Evolutionary conservation across 768 basidiomycete species (phyloP), one percentile per base, ranked within the genome.

Genomic region (Tulasnella sp.): DNA sequence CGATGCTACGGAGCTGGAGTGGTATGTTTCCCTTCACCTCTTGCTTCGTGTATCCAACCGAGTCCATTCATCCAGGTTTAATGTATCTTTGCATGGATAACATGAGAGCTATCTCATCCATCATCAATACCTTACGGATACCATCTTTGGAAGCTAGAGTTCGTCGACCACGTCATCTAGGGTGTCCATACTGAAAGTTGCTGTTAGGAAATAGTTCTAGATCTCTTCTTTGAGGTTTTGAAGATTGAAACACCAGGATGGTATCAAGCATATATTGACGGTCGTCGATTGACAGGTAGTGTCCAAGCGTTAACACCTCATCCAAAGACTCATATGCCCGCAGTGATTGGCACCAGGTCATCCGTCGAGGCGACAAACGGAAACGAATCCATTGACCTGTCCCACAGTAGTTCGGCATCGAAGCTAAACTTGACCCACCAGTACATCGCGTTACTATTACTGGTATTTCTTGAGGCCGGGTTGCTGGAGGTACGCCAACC

Each of bases 21-120:
- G 94, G 93, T 94, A 65, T 54, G 84, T 71, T 23, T 15, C 7
- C 25, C n/a, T 6, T 42, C 14, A 11, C 12, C 21, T 8, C 36
- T 46, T n/a, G n/a, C n/a, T 55, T 15, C 54, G 29, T 36, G 25
- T 32, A 42, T 25, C 32, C 12, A 42, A 21, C 25, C 32, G 15
- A 37, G 6, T 9, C 56, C 57, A 17, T 63, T 23, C 31, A 39
- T 8, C 2, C 58, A 73, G 94, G 94, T 9, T 67, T 98, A 23
- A 82, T 97, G 78, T 97, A 94, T 67, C 83, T 94, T 63, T 94
- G 90, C 68, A 81, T 92, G 78, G 79, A 92, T 65, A 81, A 88
- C 62, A 85, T 86, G 74, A 74, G 80, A 32, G 90, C 92, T 0
- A 82, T 99, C 54, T 80, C 82, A 49, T 84, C 87, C 4, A 70